Percentiles rank a stretch among this genome's conserved stretches.
Conservation (phyloP, 139 green algal species). For the Asterochloris erici region DNA sequence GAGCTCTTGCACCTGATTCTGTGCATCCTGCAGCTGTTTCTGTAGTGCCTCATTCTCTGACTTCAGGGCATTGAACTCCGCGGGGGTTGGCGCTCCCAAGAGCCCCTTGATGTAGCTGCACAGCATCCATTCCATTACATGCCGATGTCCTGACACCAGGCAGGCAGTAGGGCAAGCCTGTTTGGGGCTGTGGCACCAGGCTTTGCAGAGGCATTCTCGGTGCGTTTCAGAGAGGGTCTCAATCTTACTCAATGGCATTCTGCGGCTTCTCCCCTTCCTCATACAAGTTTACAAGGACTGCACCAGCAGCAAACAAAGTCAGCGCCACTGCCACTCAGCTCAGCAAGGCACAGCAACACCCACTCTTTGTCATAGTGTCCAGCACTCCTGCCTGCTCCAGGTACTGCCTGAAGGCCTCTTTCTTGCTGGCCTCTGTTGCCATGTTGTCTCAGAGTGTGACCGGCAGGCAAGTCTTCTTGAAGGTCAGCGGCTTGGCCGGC, state of each 20-base stretch:
- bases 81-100: slow-evolving; percentile 16
- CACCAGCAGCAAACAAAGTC: neutral
- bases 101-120: slow-evolving; percentile 19
- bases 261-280: slow-evolving; percentile 16
- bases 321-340: neutral
- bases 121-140: neutral
- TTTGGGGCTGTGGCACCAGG: too few species aligned
- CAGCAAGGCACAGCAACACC: neutral
- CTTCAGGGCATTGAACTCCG: slow-evolving; percentile 17
- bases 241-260: slow-evolving; percentile 11
- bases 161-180: too few species aligned
- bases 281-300: slow-evolving; percentile 27
- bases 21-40: slow-evolving; percentile 2
- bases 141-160: neutral
- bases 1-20: slow-evolving; percentile 8
- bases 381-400: slow-evolving; percentile 23
- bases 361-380: slow-evolving; percentile 23
- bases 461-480: too few species aligned
- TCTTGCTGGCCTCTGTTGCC: slow-evolving; percentile 3
- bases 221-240: neutral
- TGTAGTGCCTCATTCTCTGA: slow-evolving; percentile 21
- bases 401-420: slow-evolving; percentile 26
- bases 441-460: too few species aligned
- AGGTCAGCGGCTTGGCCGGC: too few species aligned
- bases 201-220: neutral